phyloP scores from a whole-genome alignment of 495 filamentous ascomycete species.

The Pyrenula massariospora region DNA sequence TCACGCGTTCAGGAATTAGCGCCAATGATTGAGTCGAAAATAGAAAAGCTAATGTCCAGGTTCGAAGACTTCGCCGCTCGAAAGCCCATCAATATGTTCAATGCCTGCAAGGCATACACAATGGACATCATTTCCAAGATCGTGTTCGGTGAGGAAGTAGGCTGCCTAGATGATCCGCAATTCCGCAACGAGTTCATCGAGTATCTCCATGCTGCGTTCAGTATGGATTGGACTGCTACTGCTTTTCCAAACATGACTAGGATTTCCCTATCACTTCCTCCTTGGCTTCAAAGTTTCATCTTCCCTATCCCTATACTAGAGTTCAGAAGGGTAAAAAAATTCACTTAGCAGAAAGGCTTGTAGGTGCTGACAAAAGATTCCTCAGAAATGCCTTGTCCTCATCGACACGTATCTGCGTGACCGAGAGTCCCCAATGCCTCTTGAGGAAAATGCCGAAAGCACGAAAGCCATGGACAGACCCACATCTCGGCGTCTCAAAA shows the following conservation, averaged over 20 bases:
- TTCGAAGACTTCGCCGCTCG: conserved; percentile 1
- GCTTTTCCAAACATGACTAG: not conserved
- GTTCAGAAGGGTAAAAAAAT: not conserved
- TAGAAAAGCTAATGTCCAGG: conserved; percentile 3
- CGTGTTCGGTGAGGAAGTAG: conserved; percentile 11
- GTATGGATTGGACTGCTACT: not conserved
- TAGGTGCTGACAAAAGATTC: not conserved
- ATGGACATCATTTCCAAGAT: conserved; percentile 27
- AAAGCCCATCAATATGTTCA: conserved; percentile 20
- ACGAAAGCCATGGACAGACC: not conserved
- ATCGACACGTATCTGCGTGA: not conserved
- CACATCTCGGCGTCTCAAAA: not conserved
- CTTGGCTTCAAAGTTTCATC: not conserved
- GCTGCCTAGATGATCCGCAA: conserved; percentile 2
- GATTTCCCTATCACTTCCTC: not conserved
- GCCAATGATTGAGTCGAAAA: conserved; percentile 11
- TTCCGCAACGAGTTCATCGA: not conserved
- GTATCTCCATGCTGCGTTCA: not conserved
- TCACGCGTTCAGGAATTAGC: conserved; percentile 17
- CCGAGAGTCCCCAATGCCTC: not conserved
- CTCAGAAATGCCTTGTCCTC: not conserved
- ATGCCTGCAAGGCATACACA: conserved; percentile 24
- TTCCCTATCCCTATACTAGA: not conserved
- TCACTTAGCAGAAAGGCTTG: not conserved
- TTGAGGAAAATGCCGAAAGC: not conserved